Conservation (phyloP, 495 filamentous ascomycete species). For the Neurospora cerealis region DNA sequence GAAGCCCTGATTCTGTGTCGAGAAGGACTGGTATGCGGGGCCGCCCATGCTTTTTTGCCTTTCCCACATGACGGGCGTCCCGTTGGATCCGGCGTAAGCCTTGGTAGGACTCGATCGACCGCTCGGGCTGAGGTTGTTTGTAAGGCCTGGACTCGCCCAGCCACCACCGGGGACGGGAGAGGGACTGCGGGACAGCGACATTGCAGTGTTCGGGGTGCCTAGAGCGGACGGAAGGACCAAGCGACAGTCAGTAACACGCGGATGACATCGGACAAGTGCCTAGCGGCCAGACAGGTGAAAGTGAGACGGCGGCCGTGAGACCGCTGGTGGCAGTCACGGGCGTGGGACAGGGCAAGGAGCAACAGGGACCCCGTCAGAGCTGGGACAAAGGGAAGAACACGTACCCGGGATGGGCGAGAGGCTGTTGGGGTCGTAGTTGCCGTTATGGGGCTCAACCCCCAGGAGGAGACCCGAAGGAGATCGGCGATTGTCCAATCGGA, state of each 20-base stretch:
- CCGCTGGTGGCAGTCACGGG: neutral
- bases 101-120: conserved; percentile 56
- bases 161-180: conserved; percentile 72
- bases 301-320: neutral
- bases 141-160: conserved; percentile 76
- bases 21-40: conserved; percentile 69
- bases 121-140: conserved; percentile 46
- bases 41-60: conserved; percentile 59
- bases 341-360: neutral
- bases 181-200: conserved; percentile 80
- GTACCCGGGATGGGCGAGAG: conserved; percentile 35
- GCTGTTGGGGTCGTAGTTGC: conserved; percentile 24
- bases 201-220: conserved; percentile 43
- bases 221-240: conserved; percentile 5
- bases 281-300: neutral
- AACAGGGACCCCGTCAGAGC: neutral
- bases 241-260: conserved; percentile 5
- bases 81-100: conserved; percentile 38
- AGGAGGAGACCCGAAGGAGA: conserved; percentile 24
- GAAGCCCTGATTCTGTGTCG: conserved; percentile 68
- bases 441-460: conserved; percentile 30
- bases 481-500: conserved; percentile 23
- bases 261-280: conserved; percentile 1
- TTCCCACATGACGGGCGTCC: conserved; percentile 65
- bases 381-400: conserved; percentile 9